Conservation (phyloP, 2,329 filamentous ascomycete species). For the Penicillium occitanis region DNA sequence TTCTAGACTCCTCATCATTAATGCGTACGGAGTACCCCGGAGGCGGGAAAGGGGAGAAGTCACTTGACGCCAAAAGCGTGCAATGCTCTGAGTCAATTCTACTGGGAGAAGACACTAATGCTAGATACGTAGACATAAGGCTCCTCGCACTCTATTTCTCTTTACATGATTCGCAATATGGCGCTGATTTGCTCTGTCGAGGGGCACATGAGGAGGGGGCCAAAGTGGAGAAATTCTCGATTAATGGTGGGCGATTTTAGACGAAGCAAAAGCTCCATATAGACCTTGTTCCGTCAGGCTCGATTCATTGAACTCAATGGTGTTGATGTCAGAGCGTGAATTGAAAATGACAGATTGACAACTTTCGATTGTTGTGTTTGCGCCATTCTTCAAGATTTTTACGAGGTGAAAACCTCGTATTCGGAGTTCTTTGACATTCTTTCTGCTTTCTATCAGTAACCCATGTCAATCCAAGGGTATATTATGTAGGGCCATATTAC, state of each 20-base stretch:
- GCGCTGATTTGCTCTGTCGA: background rate
- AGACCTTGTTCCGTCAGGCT: background rate
- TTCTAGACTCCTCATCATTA: background rate
- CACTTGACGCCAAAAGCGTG: background rate
- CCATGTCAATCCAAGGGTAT: background rate
- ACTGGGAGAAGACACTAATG: background rate
- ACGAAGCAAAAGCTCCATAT: background rate
- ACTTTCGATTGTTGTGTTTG: background rate
- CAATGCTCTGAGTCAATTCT: background rate
- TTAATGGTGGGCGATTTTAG: background rate
- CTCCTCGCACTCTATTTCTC: background rate
- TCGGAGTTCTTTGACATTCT: background rate
- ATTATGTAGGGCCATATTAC: background rate
- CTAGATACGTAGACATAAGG: background rate
- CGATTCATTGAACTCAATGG: background rate
- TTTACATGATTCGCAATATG: background rate
- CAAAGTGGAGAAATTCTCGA: slow-evolving; percentile 11
- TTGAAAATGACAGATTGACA: background rate
- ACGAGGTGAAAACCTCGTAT: background rate
- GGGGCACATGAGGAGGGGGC: background rate
- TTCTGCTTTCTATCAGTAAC: background rate
- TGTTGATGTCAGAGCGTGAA: background rate
- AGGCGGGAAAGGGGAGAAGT: background rate
- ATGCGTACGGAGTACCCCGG: background rate
- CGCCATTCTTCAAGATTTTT: background rate